These are phyloP conservation scores for Parietichytrium sp. DNA, from an alignment of 108 stramenopile genomes.

Conservation along the genomic window DNA sequence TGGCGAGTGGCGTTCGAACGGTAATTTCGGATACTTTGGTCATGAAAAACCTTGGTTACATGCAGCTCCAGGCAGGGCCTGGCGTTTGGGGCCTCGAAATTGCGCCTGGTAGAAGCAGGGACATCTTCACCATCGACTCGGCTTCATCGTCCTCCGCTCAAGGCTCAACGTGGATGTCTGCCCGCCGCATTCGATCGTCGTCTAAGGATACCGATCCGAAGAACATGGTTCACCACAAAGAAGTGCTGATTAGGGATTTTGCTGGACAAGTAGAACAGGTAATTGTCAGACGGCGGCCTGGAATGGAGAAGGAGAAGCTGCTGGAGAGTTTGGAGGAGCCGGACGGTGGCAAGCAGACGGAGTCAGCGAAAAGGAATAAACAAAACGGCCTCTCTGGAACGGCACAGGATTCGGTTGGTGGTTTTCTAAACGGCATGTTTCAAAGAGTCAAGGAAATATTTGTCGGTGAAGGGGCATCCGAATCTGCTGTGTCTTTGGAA, in stretches of 20 bases:
- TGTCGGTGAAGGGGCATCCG: no score
- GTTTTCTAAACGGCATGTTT: no score
- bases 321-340: conserved; percentile 41
- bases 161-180: background rate
- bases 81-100: conserved; percentile 83
- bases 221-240: no score
- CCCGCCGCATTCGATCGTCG: background rate
- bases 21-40: conserved; percentile 83
- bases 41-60: conserved; percentile 97
- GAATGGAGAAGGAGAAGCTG: conserved; percentile 47
- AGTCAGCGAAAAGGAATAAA: no score
- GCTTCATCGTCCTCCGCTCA: conserved; percentile 44
- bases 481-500: no score
- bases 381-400: no score
- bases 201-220: no score
- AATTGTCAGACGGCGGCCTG: conserved; percentile 50
- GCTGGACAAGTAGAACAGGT: conserved; percentile 34
- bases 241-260: conserved; percentile 44
- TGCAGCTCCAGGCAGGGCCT: conserved; percentile 89
- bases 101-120: conserved; percentile 69
- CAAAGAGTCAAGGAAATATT: no score
- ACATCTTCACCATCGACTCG: conserved; percentile 82
- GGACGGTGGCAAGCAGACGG: background rate
- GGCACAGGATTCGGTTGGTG: no score
- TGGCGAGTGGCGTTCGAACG: no score